A percentile compares a stretch with the other conserved stretches of the same genome.
Conservation (phyloP, 163 green algal genomes). For the Trebouxiophyceae sp. region DNA sequence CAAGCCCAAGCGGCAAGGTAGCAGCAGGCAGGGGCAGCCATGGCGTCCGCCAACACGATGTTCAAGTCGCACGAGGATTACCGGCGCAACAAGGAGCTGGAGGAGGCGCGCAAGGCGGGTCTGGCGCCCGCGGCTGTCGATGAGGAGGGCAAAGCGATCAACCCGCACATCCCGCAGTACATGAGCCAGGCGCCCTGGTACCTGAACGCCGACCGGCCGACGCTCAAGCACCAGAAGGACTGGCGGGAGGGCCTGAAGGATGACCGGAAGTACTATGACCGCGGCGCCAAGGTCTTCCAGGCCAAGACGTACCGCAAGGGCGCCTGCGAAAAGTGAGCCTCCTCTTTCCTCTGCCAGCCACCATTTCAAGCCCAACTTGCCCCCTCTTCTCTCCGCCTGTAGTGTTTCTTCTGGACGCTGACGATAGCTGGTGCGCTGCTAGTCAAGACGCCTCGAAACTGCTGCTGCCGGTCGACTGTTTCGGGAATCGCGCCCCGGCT, state of each 20-base stretch:
- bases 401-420: no score
- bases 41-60: slow-evolving; percentile 21
- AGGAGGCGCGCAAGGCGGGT: slow-evolving; percentile 93
- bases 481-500: no score
- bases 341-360: not conserved
- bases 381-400: no score
- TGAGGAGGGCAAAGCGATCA: slow-evolving; percentile 98
- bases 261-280: slow-evolving; percentile 66
- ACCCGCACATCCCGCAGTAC: slow-evolving; percentile 97
- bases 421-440: no score
- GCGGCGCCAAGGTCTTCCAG: slow-evolving; percentile 86
- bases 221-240: slow-evolving; percentile 97
- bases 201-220: slow-evolving; percentile 75
- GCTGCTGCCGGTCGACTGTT: no score
- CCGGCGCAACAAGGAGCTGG: slow-evolving; percentile 64
- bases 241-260: slow-evolving; percentile 74
- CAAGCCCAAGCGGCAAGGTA: no score
- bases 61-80: slow-evolving; percentile 51
- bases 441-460: no score
- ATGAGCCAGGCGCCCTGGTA: slow-evolving; percentile 88
- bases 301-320: slow-evolving; percentile 95
- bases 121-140: slow-evolving; percentile 90
- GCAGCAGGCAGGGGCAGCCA: no score
- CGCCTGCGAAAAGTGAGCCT: slow-evolving; percentile 90
- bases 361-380: no score